Conservation (phyloP, 2,329 filamentous ascomycete genomes). For the Nectriaceae sp. region DNA sequence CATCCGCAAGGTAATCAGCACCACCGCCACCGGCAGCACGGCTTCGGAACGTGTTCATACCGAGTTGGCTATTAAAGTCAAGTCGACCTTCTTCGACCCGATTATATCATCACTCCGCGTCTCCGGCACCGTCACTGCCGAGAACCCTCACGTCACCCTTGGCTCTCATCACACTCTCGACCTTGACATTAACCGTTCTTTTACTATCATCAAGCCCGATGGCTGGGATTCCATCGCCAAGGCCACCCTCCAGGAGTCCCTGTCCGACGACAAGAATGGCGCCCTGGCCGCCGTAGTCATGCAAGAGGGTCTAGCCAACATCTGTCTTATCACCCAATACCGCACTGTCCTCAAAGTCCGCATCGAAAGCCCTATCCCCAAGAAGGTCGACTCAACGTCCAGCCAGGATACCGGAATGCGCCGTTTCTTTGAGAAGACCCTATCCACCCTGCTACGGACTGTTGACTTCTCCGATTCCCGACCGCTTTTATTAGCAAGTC, state of each 20-base stretch:
- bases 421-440: slow-evolving; percentile 73
- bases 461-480: slow-evolving; percentile 72
- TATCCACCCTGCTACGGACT: slow-evolving; percentile 74
- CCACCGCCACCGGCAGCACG: slow-evolving; percentile 50
- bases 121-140: slow-evolving; percentile 53
- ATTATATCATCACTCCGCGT: slow-evolving; percentile 56
- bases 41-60: slow-evolving; percentile 57
- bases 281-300: slow-evolving; percentile 90
- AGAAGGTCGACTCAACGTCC: slow-evolving; percentile 64
- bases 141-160: slow-evolving; percentile 54
- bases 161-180: slow-evolving; percentile 68
- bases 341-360: slow-evolving; percentile 69
- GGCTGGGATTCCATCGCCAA: slow-evolving; percentile 90
- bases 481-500: slow-evolving; percentile 82
- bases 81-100: slow-evolving; percentile 60
- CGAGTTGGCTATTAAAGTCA: slow-evolving; percentile 58
- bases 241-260: slow-evolving; percentile 75
- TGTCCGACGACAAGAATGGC: slow-evolving; percentile 76
- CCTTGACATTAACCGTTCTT: slow-evolving; percentile 83
- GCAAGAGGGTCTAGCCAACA: slow-evolving; percentile 84
- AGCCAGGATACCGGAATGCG: slow-evolving; percentile 72
- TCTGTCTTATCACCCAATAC: slow-evolving; percentile 79
- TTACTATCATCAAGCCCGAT: slow-evolving; percentile 80
- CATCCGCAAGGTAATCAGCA: slow-evolving; percentile 54
- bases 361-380: slow-evolving; percentile 66